These are phyloP conservation scores for Vanilla planifolia DNA, from an alignment of 106 monocot genomes.

Conservation along the genomic window DNA sequence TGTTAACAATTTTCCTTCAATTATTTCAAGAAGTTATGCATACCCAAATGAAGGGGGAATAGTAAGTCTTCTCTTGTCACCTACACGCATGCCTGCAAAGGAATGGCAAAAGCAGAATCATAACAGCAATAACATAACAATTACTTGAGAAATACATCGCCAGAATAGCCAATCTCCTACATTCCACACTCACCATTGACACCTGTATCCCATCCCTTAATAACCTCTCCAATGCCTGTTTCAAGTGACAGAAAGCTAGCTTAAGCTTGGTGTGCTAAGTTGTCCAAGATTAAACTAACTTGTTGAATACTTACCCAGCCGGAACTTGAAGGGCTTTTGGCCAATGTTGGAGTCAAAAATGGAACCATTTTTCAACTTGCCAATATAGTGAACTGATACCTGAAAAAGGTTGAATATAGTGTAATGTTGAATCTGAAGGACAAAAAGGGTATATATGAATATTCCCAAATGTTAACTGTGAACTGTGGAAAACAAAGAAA, in stretches of 20 bases:
- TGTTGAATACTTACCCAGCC: slow-evolving; percentile 57
- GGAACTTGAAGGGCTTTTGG: slow-evolving; percentile 64
- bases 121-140: neutral
- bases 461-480: too few species aligned
- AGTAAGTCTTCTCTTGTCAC: slow-evolving; percentile 85
- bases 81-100: slow-evolving; percentile 79
- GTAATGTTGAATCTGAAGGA: too few species aligned
- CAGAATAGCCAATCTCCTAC: neutral
- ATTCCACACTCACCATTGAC: slow-evolving; percentile 40
- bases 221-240: slow-evolving; percentile 85
- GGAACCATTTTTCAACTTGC: slow-evolving; percentile 79
- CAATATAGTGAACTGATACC: slow-evolving; percentile 82
- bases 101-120: neutral
- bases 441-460: too few species aligned
- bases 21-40: neutral
- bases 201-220: slow-evolving; percentile 96
- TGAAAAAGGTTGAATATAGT: too few species aligned
- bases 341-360: slow-evolving; percentile 79
- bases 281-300: neutral
- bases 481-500: too few species aligned
- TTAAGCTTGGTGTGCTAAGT: neutral
- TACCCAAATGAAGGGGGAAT: slow-evolving; percentile 87
- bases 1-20: neutral
- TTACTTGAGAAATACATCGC: neutral
- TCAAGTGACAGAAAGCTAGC: neutral